Percentiles rank a stretch among this genome's conserved stretches.
phyloP scores from a whole-genome alignment of 2,329 filamentous ascomycete genomes.

The Fusarium sarcochroum region DNA sequence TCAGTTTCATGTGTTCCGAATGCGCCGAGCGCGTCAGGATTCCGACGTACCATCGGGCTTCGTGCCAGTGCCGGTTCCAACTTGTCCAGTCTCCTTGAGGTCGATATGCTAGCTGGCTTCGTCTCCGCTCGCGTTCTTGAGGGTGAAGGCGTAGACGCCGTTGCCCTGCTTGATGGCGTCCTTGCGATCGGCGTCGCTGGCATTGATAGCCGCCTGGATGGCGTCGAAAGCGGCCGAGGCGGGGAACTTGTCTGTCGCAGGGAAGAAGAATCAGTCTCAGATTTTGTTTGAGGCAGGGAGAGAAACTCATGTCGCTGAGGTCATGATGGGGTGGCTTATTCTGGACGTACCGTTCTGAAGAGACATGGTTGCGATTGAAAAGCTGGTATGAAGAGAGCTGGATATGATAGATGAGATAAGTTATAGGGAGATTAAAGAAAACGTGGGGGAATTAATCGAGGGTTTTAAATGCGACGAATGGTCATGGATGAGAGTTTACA shows the following conservation, averaged over 20 bases:
- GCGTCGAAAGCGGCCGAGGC: slow-evolving; percentile 91
- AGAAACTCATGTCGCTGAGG: background rate
- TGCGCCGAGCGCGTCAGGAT: slow-evolving; percentile 11
- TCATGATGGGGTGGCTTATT: background rate
- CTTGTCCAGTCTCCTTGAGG: slow-evolving; percentile 88
- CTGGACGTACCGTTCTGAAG: slow-evolving; percentile 76
- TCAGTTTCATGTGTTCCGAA: slow-evolving; percentile 6
- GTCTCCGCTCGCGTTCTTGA: slow-evolving; percentile 89
- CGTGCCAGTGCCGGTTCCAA: slow-evolving; percentile 81
- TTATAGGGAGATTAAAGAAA: slow-evolving; percentile 8
- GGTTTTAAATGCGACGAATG: slow-evolving; percentile 41
- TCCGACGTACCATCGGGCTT: slow-evolving; percentile 82
- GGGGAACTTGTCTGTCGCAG: slow-evolving; percentile 79
- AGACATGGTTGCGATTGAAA: slow-evolving; percentile 68
- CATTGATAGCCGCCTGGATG: slow-evolving; percentile 80
- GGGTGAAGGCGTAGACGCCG: slow-evolving; percentile 89
- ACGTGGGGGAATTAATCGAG: slow-evolving; percentile 39
- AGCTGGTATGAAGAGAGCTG: background rate
- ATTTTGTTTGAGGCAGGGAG: slow-evolving; percentile 1
- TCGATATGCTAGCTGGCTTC: slow-evolving; percentile 94
- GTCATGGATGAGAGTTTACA: slow-evolving; percentile 22
- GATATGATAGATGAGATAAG: slow-evolving; percentile 1
- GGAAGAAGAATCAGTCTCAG: slow-evolving; percentile 8
- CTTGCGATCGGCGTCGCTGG: slow-evolving; percentile 81
- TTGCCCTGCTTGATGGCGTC: slow-evolving; percentile 91